Base-by-base conservation (phyloP, 148 eudicot species). In the Fallopia convolvulus region DNA sequence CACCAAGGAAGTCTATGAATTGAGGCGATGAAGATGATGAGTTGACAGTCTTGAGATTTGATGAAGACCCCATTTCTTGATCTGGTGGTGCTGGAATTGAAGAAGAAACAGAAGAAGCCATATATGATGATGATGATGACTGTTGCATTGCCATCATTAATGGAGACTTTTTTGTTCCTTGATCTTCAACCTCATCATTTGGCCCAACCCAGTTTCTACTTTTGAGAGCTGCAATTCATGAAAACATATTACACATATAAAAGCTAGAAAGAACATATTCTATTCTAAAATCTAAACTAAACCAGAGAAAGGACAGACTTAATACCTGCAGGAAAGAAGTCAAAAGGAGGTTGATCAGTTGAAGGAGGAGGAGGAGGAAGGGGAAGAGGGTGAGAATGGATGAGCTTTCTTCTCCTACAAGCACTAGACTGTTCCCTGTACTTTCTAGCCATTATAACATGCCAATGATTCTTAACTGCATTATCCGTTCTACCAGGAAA, bases 381-480 rank as follows among this genome's bases (percentile, higher is more conserved):
- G 9, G 7, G 58, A 52, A n/a, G 21, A 52, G 58, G 13, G 11
- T 23, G 32, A 8, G 12, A 30, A 23, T 5, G 30, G 39, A 63
- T 63, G 39, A 63, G 36, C 77, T 77, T 82, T 30, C 82, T 83
- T 77, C 83, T 80, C 81, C 85, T 80, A 56, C 74, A 80, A 74
- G 82, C 85, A 75, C 50, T 77, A 39, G 83, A 74, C 70, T 86
- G 86, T 71, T 86, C 86, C 66, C 86, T 80, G 63, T 79, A 80
- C 68, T 82, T 86, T 14, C 89, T 83, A 0, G 89, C 86, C 89
- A 86, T 86, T 1, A 84, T 84, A 5, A 86, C 89, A 78, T 86
- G 89, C 89, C 89, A 86, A 52, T 83, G 86, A 55, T 86, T 86
- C 79, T 86, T 86, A 2, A 86, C 89, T 18, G 89, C 86, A 76